These are phyloP conservation scores for Colletotrichum lentis DNA, from an alignment of 2,329 filamentous ascomycete species.

Conservation along the genomic window DNA sequence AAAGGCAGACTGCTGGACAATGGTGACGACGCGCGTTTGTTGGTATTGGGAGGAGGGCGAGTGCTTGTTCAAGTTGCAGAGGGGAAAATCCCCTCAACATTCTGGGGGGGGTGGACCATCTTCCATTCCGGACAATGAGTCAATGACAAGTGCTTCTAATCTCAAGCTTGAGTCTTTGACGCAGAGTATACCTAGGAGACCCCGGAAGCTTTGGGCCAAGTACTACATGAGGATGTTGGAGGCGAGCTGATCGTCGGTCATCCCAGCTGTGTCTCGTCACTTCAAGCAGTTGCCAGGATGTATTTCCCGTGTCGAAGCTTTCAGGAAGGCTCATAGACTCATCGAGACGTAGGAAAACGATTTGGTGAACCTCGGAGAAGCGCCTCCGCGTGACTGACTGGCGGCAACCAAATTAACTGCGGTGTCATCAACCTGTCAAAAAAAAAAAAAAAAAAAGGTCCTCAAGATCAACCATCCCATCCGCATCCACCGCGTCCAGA, in stretches of 20 bases:
- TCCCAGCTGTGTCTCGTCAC: no score
- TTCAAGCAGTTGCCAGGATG: no score
- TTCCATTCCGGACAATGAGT: neutral
- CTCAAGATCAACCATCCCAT: neutral
- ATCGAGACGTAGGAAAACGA: no score
- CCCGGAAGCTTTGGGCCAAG: neutral
- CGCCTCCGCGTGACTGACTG: slow-evolving; percentile 8
- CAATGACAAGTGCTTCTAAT: neutral
- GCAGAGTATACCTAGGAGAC: neutral
- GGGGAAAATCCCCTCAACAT: slow-evolving; percentile 4
- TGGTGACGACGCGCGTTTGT: neutral
- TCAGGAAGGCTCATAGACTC: no score
- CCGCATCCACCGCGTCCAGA: neutral
- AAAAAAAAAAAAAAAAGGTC: no score
- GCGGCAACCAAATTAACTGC: slow-evolving; percentile 7
- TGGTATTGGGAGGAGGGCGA: neutral
- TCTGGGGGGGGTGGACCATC: slow-evolving; percentile 8
- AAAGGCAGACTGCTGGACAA: neutral
- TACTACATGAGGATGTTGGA: no score
- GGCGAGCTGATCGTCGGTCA: no score
- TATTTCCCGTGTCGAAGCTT: no score
- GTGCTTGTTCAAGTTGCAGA: neutral
- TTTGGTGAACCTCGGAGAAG: neutral
- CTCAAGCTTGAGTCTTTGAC: neutral
- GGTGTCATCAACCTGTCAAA: slow-evolving; percentile 5